Conservation (phyloP, 495 filamentous ascomycete species). For the Bombardia bombarda region DNA sequence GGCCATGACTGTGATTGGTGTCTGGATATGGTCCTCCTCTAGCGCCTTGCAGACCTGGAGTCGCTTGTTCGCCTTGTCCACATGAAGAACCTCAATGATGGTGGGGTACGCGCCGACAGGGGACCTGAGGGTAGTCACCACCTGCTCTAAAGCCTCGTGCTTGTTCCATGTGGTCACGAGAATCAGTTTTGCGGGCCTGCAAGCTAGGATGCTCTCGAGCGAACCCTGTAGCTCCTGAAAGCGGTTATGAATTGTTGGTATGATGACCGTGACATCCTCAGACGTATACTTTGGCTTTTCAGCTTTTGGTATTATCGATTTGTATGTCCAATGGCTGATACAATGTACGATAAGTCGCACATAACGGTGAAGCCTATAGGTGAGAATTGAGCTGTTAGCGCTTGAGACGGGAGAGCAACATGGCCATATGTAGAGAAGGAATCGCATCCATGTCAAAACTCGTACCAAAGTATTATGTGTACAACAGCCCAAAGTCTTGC, state of each 20-base stretch:
- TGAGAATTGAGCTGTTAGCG: slow-evolving; percentile 15
- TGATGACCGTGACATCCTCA: slow-evolving; percentile 48
- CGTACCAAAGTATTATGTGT: slow-evolving; percentile 39
- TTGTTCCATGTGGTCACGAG: slow-evolving; percentile 50
- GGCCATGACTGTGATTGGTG: slow-evolving; percentile 69
- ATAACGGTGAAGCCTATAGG: slow-evolving; percentile 40
- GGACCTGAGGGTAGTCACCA: slow-evolving; percentile 33
- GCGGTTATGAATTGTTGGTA: slow-evolving; percentile 48
- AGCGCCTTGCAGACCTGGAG: slow-evolving; percentile 77
- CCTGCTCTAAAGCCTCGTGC: slow-evolving; percentile 32
- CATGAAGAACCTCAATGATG: slow-evolving; percentile 36
- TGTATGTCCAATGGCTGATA: slow-evolving; percentile 43
- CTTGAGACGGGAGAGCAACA: too few species aligned
- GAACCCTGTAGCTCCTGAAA: slow-evolving; percentile 45
- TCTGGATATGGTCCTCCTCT: slow-evolving; percentile 55
- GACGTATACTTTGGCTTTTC: slow-evolving; percentile 37
- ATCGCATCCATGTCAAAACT: too few species aligned
- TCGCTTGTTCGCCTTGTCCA: slow-evolving; percentile 59
- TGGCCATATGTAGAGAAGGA: too few species aligned
- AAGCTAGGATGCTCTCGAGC: slow-evolving; percentile 47
- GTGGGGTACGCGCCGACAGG: slow-evolving; percentile 9
- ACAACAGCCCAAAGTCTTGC: slow-evolving; percentile 23
- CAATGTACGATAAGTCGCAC: slow-evolving; percentile 46
- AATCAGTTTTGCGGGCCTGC: slow-evolving; percentile 43
- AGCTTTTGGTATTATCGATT: slow-evolving; percentile 33